These are phyloP conservation scores for Coemansia sp. DNA, from an alignment of 192 early-diverging fungal genomes.

Conservation along the genomic window DNA sequence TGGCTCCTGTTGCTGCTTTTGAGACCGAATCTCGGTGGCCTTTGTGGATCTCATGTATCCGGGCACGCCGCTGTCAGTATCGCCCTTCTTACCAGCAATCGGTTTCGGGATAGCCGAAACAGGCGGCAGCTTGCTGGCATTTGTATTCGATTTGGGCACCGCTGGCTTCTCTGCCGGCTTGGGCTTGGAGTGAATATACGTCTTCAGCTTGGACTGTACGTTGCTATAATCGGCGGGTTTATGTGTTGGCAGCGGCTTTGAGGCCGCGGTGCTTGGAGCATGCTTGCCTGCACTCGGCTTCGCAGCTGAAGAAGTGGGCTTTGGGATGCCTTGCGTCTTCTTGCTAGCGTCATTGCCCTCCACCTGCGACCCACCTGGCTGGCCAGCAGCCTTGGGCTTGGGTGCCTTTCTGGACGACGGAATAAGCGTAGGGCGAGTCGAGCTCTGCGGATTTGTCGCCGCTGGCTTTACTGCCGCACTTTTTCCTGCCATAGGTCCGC, in stretches of 20 bases:
- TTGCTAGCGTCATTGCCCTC: neutral
- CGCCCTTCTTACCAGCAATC: neutral
- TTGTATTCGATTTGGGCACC: neutral
- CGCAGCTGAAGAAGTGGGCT: neutral
- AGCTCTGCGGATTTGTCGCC: neutral
- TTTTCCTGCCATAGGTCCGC: neutral
- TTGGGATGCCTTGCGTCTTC: neutral
- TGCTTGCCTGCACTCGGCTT: neutral
- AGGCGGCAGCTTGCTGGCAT: slow-evolving; percentile 2
- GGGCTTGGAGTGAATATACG: slow-evolving; percentile 40
- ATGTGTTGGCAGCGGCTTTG: neutral
- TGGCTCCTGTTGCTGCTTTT: too few species aligned
- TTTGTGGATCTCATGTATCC: slow-evolving; percentile 42
- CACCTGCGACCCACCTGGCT: neutral
- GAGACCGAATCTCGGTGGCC: slow-evolving; percentile 32
- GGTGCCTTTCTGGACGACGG: slow-evolving; percentile 5
- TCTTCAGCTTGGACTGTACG: slow-evolving; percentile 48
- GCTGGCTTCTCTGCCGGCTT: slow-evolving; percentile 10
- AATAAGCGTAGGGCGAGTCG: slow-evolving; percentile 5
- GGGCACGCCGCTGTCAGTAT: slow-evolving; percentile 13
- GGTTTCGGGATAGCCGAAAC: neutral
- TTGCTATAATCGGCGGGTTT: slow-evolving; percentile 19
- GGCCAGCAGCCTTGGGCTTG: slow-evolving; percentile 4
- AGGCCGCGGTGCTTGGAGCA: neutral
- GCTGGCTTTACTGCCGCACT: neutral